Base-by-base conservation (phyloP, 371 early-diverging fungal species). In the Gilbertella persicaria region DNA sequence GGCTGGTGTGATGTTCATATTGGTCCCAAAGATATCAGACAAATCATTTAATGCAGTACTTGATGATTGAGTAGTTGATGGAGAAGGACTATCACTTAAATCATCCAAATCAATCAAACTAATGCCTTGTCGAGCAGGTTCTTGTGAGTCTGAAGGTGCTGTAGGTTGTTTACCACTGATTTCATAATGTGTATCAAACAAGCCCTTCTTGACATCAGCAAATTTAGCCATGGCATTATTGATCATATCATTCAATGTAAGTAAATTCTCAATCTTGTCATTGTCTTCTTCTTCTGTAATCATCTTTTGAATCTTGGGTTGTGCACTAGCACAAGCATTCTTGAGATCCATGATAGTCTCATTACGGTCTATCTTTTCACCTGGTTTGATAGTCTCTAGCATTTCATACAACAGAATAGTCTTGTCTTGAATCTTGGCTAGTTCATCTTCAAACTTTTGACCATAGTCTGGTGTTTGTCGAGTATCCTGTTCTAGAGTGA, bases 171-270 rank as follows among this genome's bases (percentile, higher is more conserved):
- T 69, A 16, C 71, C 71, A 40, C 66, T 66, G 24, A 73, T 67
- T 25, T 71, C 73, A 65, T 82, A 67, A 38, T 71, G 67, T 51
- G 69, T 70, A 59, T 81, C 58, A 36, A 50, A 74, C 0, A 74
- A 35, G 5, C 96, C 85, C 25, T 76, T 76, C 73, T 80, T 78
- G 47, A 90, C 66, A 41, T 88, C 87, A 20, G 73, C 74, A 60
- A 84, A 90, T 49, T 88, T 90, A 43, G 81, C 79, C 42, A 93
- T 73, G 0, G 84, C 93, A 40, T 84, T 88, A 67, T 89, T 90
- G 58, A 96, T 93, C 66, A 90, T 73, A 62, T 96, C 95, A 56
- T 94, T 95, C 46, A 94, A 69, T 17, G 79, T 77, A 40, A 95
- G 73, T 25, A 96, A 67, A 19, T 85, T 79, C 33, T 83, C 73